These are phyloP conservation scores for Solanum neorickii DNA, from an alignment of 257 asterid species.

Conservation along the genomic window DNA sequence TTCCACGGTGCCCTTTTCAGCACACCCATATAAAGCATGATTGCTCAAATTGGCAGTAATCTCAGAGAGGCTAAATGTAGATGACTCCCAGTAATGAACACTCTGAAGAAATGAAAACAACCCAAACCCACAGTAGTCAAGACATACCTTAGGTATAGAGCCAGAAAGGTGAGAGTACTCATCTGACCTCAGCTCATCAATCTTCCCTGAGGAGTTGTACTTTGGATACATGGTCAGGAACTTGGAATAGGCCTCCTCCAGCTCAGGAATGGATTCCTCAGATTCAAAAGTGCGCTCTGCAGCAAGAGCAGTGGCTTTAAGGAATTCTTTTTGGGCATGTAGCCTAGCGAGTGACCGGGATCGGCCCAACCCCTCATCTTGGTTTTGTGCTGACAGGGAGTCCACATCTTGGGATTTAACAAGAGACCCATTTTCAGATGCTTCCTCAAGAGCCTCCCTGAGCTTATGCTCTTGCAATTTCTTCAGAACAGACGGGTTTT, in stretches of 20 bases:
- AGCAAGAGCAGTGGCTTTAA: conserved; percentile 84
- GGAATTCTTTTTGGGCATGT: conserved; percentile 92
- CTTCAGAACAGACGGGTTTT: conserved; percentile 56
- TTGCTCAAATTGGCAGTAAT: conserved; percentile 92
- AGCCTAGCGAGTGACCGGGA: conserved; percentile 84
- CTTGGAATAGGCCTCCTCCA: conserved; percentile 64
- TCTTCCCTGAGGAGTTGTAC: conserved; percentile 71
- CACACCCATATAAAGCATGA: conserved; percentile 96
- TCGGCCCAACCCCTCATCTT: conserved; percentile 71
- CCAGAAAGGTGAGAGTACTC: conserved; percentile 76
- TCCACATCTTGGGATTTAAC: conserved; percentile 78
- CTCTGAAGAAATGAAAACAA: conserved; percentile 88
- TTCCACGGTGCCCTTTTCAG: conserved; percentile 72
- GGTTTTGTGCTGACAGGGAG: conserved; percentile 45
- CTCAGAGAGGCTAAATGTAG: conserved; percentile 89
- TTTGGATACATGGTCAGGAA: conserved; percentile 90
- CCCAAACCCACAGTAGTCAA: conserved; percentile 97
- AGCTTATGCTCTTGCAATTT: conserved; percentile 84
- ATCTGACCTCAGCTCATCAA: conserved; percentile 79
- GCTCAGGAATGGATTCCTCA: conserved; percentile 52
- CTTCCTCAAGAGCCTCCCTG: conserved; percentile 96
- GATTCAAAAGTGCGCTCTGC: conserved; percentile 73
- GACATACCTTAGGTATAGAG: conserved; percentile 72
- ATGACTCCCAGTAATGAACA: conserved; percentile 93
- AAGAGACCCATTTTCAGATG: conserved; percentile 91